A percentile compares a stretch with the other conserved stretches of the same genome.
These are phyloP conservation scores for Gymnopilus dilepis DNA, from an alignment of 768 basidiomycete genomes.

Conservation along the genomic window DNA sequence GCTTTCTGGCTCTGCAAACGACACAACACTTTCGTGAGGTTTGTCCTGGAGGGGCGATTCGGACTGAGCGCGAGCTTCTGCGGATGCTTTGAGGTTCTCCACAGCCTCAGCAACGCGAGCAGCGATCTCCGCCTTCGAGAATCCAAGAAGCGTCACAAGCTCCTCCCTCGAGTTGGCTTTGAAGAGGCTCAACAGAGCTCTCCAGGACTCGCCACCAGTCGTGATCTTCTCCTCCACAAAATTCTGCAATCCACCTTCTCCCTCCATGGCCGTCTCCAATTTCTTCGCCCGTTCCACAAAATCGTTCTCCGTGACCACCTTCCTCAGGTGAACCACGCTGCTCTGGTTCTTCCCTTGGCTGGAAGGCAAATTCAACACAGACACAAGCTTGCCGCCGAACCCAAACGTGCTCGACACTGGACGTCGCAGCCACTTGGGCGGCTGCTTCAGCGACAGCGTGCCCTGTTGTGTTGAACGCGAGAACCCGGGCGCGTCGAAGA, in stretches of 20 bases:
- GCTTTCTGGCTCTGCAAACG: conserved; percentile 80
- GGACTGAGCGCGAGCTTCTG: conserved; percentile 41
- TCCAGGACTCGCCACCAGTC: conserved; percentile 71
- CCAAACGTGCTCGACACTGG: conserved; percentile 85
- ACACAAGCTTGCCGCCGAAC: conserved; percentile 87
- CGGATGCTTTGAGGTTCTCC: conserved; percentile 64
- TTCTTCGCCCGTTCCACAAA: conserved; percentile 77
- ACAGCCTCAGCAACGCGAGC: conserved; percentile 83
- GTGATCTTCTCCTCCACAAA: conserved; percentile 71
- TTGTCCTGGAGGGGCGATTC: conserved; percentile 47
- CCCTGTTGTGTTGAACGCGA: conserved; percentile 51
- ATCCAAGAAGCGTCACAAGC: conserved; percentile 87
- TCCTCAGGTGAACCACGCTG: conserved; percentile 78
- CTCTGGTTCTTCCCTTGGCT: conserved; percentile 84
- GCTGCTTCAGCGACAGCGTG: conserved; percentile 86
- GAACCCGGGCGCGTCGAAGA: conserved; percentile 75
- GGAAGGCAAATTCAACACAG: conserved; percentile 75
- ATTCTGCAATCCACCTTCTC: conserved; percentile 52
- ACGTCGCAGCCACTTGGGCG: conserved; percentile 95
- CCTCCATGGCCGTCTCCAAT: conserved; percentile 67
- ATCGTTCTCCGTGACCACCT: conserved; percentile 74
- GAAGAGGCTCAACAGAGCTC: conserved; percentile 87
- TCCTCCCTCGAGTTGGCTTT: conserved; percentile 89
- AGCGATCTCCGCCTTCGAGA: conserved; percentile 87
- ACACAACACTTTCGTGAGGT: conserved; percentile 77